phyloP scores from a whole-genome alignment of 768 basidiomycete species.

The Podaxis sp. region DNA sequence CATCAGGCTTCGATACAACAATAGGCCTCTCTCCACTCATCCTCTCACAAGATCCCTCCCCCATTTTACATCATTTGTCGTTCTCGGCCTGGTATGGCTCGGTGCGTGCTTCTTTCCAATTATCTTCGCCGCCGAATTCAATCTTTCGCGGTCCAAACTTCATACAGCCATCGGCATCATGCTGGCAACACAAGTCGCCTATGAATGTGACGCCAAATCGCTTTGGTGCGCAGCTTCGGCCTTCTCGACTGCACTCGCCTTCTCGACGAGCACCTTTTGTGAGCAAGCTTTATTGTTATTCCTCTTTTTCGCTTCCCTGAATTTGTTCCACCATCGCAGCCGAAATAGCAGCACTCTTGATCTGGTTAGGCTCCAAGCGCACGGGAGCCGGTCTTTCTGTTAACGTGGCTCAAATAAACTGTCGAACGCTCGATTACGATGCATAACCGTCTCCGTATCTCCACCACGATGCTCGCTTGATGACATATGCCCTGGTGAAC shows the following conservation, averaged over 20 bases:
- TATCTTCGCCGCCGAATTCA: background rate
- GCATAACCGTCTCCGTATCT: background rate
- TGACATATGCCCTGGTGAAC: background rate
- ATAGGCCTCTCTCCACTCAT: slow-evolving; percentile 26
- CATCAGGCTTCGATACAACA: slow-evolving; percentile 29
- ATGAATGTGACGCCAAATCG: slow-evolving; percentile 28
- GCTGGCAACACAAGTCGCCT: slow-evolving; percentile 30
- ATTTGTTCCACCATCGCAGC: slow-evolving; percentile 17
- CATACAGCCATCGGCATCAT: slow-evolving; percentile 30
- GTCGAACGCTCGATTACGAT: slow-evolving; percentile 13
- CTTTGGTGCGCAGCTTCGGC: slow-evolving; percentile 33
- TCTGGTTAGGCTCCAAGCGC: slow-evolving; percentile 21
- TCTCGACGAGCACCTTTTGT: slow-evolving; percentile 32
- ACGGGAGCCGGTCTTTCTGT: slow-evolving; percentile 27
- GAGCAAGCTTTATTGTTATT: slow-evolving; percentile 12
- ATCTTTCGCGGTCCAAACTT: background rate
- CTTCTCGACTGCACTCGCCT: slow-evolving; percentile 31
- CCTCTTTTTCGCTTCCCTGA: background rate
- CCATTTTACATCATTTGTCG: slow-evolving; percentile 31
- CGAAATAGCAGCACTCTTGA: slow-evolving; percentile 22
- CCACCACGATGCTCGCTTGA: background rate
- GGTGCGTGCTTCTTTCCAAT: slow-evolving; percentile 21
- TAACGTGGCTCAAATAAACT: slow-evolving; percentile 27
- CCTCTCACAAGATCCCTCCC: slow-evolving; percentile 30
- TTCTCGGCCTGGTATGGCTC: slow-evolving; percentile 30